phyloP scores from a whole-genome alignment of 352 stramenopile species.

The Pythium phragmiticola region DNA sequence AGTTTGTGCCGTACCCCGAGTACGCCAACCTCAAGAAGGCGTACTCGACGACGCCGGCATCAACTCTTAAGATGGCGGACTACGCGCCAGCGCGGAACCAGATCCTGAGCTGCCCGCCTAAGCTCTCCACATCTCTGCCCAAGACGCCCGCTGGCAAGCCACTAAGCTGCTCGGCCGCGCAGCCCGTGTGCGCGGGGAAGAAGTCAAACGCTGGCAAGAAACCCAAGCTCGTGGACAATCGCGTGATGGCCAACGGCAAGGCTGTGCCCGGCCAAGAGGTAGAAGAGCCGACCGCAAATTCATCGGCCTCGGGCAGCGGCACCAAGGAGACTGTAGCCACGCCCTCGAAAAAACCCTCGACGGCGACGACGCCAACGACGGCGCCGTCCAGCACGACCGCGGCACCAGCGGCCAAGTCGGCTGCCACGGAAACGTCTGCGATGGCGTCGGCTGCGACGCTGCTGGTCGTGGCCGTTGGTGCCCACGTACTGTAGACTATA shows the following conservation, averaged over 20 bases:
- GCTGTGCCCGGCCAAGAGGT: not conserved
- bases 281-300: not conserved
- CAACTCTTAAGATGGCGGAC: conserved; percentile 40
- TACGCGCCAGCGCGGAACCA: conserved; percentile 38
- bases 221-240: conserved; percentile 15
- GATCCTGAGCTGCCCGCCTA: conserved; percentile 44
- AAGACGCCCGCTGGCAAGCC: conserved; percentile 21
- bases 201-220: conserved; percentile 59
- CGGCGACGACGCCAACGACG: not conserved
- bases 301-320: conserved; percentile 4
- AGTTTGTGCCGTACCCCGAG: conserved; percentile 58
- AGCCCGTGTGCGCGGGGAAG: conserved; percentile 55
- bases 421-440: not conserved
- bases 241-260: conserved; percentile 10
- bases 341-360: conserved; percentile 1
- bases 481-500: conserved; percentile 1
- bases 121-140: conserved; percentile 30
- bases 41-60: conserved; percentile 45
- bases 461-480: conserved; percentile 5
- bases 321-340: not conserved
- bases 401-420: conserved; percentile 5
- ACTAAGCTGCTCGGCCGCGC: conserved; percentile 43
- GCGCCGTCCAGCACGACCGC: conserved; percentile 5
- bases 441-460: conserved; percentile 12
- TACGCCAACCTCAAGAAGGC: conserved; percentile 49